These are phyloP conservation scores for Tilletia horrida DNA, from an alignment of 1,284 basidiomycete genomes.

Conservation along the genomic window DNA sequence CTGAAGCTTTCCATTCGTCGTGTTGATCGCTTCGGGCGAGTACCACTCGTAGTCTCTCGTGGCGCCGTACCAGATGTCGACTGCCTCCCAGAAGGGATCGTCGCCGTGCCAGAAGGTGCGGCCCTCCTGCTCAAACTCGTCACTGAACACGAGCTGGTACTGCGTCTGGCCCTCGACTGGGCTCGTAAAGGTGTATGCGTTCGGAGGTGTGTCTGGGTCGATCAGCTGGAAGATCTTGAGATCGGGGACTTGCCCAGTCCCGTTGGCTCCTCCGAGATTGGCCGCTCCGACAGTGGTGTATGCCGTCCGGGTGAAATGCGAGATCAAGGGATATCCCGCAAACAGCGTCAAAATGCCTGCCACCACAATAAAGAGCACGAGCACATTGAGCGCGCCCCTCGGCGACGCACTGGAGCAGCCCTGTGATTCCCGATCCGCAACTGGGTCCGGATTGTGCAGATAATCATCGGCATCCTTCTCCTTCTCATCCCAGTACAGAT, in stretches of 20 bases:
- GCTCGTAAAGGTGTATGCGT: conserved; percentile 28
- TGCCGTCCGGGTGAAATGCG: not conserved
- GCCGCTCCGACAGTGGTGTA: not conserved
- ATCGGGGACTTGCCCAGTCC: conserved; percentile 26
- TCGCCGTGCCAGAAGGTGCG: conserved; percentile 49
- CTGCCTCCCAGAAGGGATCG: conserved; percentile 52
- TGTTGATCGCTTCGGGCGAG: conserved; percentile 50
- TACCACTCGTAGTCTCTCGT: conserved; percentile 55
- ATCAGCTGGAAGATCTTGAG: conserved; percentile 25
- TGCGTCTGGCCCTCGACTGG: conserved; percentile 25
- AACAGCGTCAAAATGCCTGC: conserved; percentile 13
- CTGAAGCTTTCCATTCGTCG: conserved; percentile 38
- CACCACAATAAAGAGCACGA: conserved; percentile 7
- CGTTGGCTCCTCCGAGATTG: conserved; percentile 54
- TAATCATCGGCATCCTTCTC: conserved; percentile 46
- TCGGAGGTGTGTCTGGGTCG: conserved; percentile 37
- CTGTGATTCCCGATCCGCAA: conserved; percentile 5
- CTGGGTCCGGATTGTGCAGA: conserved; percentile 23
- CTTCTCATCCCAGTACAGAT: conserved; percentile 22
- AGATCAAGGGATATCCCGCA: conserved; percentile 16
- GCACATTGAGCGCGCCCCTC: conserved; percentile 15
- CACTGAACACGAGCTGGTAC: conserved; percentile 46
- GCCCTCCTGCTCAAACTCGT: conserved; percentile 44
- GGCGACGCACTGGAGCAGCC: conserved; percentile 2
- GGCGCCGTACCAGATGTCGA: conserved; percentile 52